These are phyloP conservation scores for Ophiognomonia clavigignenti-juglandacearum DNA, from an alignment of 2,329 filamentous ascomycete genomes.

Conservation along the genomic window DNA sequence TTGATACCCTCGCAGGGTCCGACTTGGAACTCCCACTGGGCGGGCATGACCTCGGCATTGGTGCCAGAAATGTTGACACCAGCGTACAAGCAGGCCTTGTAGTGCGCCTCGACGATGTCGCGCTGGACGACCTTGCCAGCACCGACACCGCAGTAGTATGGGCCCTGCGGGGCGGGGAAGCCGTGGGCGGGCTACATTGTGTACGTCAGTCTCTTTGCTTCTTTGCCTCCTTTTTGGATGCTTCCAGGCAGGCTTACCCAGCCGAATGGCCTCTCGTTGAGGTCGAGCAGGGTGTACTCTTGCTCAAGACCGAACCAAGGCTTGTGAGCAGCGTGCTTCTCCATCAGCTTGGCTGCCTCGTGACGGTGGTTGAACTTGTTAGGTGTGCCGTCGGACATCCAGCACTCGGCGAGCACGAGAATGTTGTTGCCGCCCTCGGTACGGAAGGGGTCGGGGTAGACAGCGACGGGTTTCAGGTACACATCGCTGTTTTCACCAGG, in stretches of 20 bases:
- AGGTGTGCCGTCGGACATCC: conserved; percentile 87
- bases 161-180: conserved; percentile 87
- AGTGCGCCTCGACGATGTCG: conserved; percentile 94
- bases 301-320: conserved; percentile 99
- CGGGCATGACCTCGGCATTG: conserved; percentile 98
- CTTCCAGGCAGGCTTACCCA: conserved; percentile 43
- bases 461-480: conserved; percentile 86
- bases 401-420: conserved; percentile 90
- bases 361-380: conserved; percentile 99
- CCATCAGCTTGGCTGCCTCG: conserved; percentile 85
- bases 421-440: conserved; percentile 70
- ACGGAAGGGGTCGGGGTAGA: conserved; percentile 75
- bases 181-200: conserved; percentile 57
- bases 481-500: conserved; percentile 89
- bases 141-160: conserved; percentile 98
- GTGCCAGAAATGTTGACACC: conserved; percentile 94
- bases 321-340: conserved; percentile 72
- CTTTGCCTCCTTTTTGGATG: background rate
- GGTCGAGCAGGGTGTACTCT: conserved; percentile 91
- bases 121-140: conserved; percentile 96
- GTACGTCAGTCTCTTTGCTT: background rate
- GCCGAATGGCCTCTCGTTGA: conserved; percentile 84
- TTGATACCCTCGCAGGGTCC: conserved; percentile 84
- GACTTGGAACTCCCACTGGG: conserved; percentile 97
- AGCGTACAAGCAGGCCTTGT: conserved; percentile 79